Conservation (phyloP, 176 grass and related monocot species). For the Hsuehochloa calcarea region DNA sequence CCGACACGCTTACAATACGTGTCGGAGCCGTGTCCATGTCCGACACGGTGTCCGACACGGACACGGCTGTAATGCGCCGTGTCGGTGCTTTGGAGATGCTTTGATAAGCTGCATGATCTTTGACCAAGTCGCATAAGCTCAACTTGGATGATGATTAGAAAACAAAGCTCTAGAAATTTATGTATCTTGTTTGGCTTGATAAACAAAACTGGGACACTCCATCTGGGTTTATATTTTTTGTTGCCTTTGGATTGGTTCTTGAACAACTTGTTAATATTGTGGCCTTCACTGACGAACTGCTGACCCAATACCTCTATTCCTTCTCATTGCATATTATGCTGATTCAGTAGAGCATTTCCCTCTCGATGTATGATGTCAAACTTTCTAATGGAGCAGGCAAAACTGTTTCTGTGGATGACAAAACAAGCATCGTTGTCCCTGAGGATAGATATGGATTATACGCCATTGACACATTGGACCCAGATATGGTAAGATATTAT, state of each 20-base stretch:
- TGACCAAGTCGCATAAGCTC: not conserved
- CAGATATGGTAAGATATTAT: slow-evolving; percentile 65
- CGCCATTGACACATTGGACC: slow-evolving; percentile 88
- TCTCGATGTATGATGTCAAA: slow-evolving; percentile 12
- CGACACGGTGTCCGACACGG: no score
- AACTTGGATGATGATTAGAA: not conserved
- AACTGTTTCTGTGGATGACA: slow-evolving; percentile 79
- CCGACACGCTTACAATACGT: no score
- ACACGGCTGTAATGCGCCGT: no score
- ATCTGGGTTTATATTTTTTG: not conserved
- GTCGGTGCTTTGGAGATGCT: no score
- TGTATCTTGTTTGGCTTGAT: not conserved
- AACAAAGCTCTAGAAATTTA: not conserved
- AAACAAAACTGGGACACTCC: not conserved
- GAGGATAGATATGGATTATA: slow-evolving; percentile 89
- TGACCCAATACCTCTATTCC: not conserved
- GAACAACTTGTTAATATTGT: not conserved
- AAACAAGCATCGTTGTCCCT: slow-evolving; percentile 66
- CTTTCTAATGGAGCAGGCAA: slow-evolving; percentile 62
- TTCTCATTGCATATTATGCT: not conserved
- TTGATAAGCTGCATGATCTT: not conserved
- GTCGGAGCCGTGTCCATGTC: no score
- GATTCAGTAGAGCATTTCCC: not conserved
- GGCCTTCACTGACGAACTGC: not conserved
- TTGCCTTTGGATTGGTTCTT: not conserved